Evolutionary conservation across 169 alveolate species (phyloP).

Genomic region (Pseudocohnilembus persalinus): DNA sequence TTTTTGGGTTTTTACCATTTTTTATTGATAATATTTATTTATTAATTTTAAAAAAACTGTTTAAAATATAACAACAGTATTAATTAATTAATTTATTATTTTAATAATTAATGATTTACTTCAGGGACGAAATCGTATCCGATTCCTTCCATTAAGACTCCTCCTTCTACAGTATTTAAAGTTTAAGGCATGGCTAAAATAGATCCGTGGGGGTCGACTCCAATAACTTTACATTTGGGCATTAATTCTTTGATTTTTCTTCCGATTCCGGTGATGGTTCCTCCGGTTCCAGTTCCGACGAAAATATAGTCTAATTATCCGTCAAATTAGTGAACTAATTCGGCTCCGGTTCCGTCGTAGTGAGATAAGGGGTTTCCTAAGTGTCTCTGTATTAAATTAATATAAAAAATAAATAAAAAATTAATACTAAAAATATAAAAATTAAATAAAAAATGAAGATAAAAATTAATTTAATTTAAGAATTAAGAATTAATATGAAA

Average conservation of each 20-base stretch:
- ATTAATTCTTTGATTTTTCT: slow-evolving; percentile 85
- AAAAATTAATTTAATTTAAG: too few species aligned
- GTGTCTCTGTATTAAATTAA: slow-evolving; percentile 40
- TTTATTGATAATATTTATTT: too few species aligned
- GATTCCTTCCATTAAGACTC: slow-evolving; percentile 89
- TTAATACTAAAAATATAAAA: too few species aligned
- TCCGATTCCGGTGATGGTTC: slow-evolving; percentile 92
- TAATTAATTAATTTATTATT: too few species aligned
- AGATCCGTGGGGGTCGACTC: slow-evolving; percentile 93
- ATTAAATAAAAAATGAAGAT: too few species aligned
- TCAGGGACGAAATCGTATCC: slow-evolving; percentile 91
- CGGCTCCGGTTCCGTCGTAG: slow-evolving; percentile 93
- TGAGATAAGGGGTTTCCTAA: slow-evolving; percentile 93
- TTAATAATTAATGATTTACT: too few species aligned
- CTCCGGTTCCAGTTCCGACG: slow-evolving; percentile 93
- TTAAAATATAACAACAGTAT: too few species aligned
- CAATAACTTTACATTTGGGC: slow-evolving; percentile 81
- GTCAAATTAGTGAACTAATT: slow-evolving; percentile 85
- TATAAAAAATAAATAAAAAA: too few species aligned
- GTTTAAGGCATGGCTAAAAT: slow-evolving; percentile 76
- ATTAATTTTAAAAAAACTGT: too few species aligned
- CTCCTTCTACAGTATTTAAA: slow-evolving; percentile 34
- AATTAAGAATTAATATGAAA: too few species aligned
- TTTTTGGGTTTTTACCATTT: too few species aligned
- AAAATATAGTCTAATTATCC: slow-evolving; percentile 87